phyloP scores from a whole-genome alignment of 1,139 yeast genomes.

The Meyerozyma sp. region DNA sequence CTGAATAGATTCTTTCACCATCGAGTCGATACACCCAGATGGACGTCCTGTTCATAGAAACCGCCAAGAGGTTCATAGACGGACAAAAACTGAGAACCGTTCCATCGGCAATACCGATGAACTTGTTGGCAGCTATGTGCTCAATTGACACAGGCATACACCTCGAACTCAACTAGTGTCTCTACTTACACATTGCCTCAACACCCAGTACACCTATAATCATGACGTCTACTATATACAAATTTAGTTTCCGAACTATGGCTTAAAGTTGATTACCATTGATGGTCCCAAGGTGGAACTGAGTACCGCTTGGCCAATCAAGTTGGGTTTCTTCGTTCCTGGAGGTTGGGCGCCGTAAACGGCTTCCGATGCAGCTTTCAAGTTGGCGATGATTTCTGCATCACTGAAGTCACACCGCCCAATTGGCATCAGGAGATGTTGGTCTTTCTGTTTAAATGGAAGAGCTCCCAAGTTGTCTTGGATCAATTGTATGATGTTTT shows the following conservation, averaged over 20 bases:
- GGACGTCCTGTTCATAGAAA: slow-evolving; percentile 43
- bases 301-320: slow-evolving; percentile 65
- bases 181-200: background rate
- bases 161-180: background rate
- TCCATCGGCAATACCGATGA: slow-evolving; percentile 38
- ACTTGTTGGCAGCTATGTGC: slow-evolving; percentile 12
- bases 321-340: slow-evolving; percentile 62
- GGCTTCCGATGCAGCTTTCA: slow-evolving; percentile 64
- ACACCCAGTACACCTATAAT: background rate
- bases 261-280: slow-evolving; percentile 54
- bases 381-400: slow-evolving; percentile 65
- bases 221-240: background rate
- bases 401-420: slow-evolving; percentile 81
- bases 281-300: slow-evolving; percentile 81
- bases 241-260: slow-evolving; percentile 1
- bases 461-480: slow-evolving; percentile 57
- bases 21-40: slow-evolving; percentile 50
- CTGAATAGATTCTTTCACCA: slow-evolving; percentile 52
- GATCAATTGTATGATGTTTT: slow-evolving; percentile 52
- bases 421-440: slow-evolving; percentile 60
- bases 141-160: background rate
- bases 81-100: slow-evolving; percentile 51
- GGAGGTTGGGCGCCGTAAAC: slow-evolving; percentile 53
- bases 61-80: slow-evolving; percentile 46
- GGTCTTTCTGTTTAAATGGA: slow-evolving; percentile 66